Percentiles rank a stretch among this genome's conserved stretches.
Conservation (phyloP, 1,139 yeast species). For the Pichia sp. region DNA sequence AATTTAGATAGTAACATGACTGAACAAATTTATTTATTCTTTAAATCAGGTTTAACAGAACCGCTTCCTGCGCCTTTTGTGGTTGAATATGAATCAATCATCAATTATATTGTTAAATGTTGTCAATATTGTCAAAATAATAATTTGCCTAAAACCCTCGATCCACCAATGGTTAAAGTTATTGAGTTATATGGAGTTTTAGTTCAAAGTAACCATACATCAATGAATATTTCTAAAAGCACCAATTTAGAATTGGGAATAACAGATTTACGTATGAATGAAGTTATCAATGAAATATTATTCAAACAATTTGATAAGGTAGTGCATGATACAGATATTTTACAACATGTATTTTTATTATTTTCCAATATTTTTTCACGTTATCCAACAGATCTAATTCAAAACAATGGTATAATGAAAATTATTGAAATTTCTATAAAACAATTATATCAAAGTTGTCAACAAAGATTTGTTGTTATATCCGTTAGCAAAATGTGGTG, state of each 20-base stretch:
- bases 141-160: not conserved
- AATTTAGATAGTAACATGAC: conserved; percentile 32
- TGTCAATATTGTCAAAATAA: conserved; percentile 8
- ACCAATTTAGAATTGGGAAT: conserved; percentile 8
- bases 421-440: conserved; percentile 40
- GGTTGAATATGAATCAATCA: conserved; percentile 31
- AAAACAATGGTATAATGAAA: conserved; percentile 32
- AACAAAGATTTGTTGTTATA: conserved; percentile 61
- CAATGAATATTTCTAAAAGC: conserved; percentile 26
- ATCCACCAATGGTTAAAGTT: conserved; percentile 9
- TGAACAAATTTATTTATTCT: conserved; percentile 52
- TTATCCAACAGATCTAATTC: conserved; percentile 45
- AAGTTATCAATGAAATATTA: conserved; percentile 27
- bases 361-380: conserved; percentile 43
- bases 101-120: conserved; percentile 8
- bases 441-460: conserved; percentile 38
- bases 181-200: conserved; percentile 11
- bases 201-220: conserved; percentile 7
- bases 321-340: conserved; percentile 47
- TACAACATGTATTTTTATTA: conserved; percentile 40
- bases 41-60: conserved; percentile 53
- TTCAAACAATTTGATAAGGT: conserved; percentile 31
- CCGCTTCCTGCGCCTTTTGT: conserved; percentile 55
- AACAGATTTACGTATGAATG: conserved; percentile 6
- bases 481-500: conserved; percentile 65